phyloP scores from a whole-genome alignment of 495 filamentous ascomycete species.

The Xylaria bambusicola region DNA sequence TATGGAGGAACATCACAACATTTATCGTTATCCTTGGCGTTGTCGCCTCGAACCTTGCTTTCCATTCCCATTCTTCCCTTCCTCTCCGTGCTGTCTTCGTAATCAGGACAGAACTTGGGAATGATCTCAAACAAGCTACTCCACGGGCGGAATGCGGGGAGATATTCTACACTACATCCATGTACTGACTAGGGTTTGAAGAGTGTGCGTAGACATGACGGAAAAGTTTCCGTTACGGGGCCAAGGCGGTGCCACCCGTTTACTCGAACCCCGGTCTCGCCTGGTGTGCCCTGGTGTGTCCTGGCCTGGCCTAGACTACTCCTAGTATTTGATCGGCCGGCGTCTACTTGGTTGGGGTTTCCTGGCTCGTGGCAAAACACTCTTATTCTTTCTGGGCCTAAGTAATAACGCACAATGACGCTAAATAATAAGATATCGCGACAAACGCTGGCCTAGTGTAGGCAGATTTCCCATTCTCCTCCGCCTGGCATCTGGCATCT shows the following conservation, averaged over 20 bases:
- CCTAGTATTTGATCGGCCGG: no score
- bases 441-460: slow-evolving; percentile 1
- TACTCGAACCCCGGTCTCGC: not conserved
- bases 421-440: not conserved
- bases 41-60: no score
- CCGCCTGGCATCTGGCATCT: not conserved
- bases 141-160: not conserved
- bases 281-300: not conserved
- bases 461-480: slow-evolving; percentile 9
- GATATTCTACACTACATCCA: not conserved
- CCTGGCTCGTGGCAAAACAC: not conserved
- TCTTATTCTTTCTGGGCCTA: not conserved
- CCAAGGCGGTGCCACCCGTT: slow-evolving; percentile 16
- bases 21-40: no score
- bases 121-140: no score
- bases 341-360: not conserved
- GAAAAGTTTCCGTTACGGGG: slow-evolving; percentile 8
- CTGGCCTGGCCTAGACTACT: not conserved
- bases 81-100: not conserved
- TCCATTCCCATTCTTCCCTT: no score
- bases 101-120: no score
- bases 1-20: no score
- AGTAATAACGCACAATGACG: slow-evolving; percentile 5
- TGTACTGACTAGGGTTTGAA: not conserved
- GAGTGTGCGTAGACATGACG: slow-evolving; percentile 4